Percentiles rank a stretch among this genome's conserved stretches.
Conservation (phyloP, 2,329 filamentous ascomycete species). For the Diplodia seriata region DNA sequence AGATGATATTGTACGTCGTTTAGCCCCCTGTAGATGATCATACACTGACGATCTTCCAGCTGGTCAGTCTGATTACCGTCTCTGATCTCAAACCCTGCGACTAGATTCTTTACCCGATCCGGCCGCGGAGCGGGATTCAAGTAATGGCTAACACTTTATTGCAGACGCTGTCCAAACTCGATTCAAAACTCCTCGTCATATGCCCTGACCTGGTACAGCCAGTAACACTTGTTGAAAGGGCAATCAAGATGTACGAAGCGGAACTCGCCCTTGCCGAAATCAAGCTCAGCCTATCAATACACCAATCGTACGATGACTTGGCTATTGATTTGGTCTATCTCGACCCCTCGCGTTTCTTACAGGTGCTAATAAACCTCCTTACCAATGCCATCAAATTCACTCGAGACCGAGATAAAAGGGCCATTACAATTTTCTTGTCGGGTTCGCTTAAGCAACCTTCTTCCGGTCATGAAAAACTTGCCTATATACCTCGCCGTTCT, state of each 20-base stretch:
- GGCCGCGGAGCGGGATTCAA: background rate
- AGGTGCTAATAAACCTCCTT: slow-evolving; percentile 43
- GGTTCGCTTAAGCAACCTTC: slow-evolving; percentile 36
- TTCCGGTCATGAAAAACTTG: slow-evolving; percentile 22
- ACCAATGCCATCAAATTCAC: slow-evolving; percentile 47
- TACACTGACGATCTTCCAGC: background rate
- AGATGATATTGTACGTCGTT: slow-evolving; percentile 30
- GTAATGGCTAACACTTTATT: background rate
- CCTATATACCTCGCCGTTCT: slow-evolving; percentile 34
- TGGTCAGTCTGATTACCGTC: background rate
- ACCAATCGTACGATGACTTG: slow-evolving; percentile 34
- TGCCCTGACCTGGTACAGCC: slow-evolving; percentile 37
- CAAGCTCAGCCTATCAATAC: slow-evolving; percentile 31
- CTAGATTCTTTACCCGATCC: background rate
- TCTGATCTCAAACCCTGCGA: background rate
- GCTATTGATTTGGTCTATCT: slow-evolving; percentile 35
- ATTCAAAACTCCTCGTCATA: slow-evolving; percentile 39
- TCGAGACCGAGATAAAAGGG: slow-evolving; percentile 38
- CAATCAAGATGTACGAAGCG: slow-evolving; percentile 39
- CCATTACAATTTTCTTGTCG: slow-evolving; percentile 43
- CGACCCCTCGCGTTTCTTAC: slow-evolving; percentile 34
- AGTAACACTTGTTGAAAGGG: slow-evolving; percentile 35
- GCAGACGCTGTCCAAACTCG: slow-evolving; percentile 29
- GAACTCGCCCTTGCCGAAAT: slow-evolving; percentile 37
- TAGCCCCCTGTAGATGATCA: background rate